Evolutionary conservation across 352 stramenopile genomes (phyloP).

Genomic region (Phytophthora pseudosyringae): DNA sequence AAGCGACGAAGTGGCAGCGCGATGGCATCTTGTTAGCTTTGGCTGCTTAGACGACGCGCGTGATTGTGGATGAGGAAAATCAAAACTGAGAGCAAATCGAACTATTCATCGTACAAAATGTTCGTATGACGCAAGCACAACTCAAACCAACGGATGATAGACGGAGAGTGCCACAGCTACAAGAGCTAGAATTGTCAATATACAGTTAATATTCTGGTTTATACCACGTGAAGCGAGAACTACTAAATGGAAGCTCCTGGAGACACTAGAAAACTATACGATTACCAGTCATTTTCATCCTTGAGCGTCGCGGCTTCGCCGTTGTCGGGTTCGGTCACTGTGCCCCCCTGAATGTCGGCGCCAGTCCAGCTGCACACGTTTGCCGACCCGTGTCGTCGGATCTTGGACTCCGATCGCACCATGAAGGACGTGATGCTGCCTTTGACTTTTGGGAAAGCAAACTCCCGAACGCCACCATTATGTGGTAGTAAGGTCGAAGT

Average conservation of each 20-base stretch:
- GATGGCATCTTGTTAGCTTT: neutral
- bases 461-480: conserved; percentile 17
- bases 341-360: neutral
- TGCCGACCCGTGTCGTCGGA: neutral
- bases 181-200: neutral
- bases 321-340: conserved; percentile 18
- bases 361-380: conserved; percentile 27
- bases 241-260: neutral
- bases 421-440: conserved; percentile 19
- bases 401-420: conserved; percentile 14
- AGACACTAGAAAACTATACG: no score
- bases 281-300: neutral
- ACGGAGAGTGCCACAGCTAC: neutral
- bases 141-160: neutral
- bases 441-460: conserved; percentile 13
- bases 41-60: neutral
- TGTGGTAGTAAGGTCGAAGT: conserved; percentile 7
- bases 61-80: conserved; percentile 15
- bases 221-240: neutral
- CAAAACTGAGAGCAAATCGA: conserved; percentile 7
- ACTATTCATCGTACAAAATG: neutral
- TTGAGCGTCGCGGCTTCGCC: neutral
- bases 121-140: conserved; percentile 6
- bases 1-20: neutral
- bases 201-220: neutral